Percentiles rank a stretch among this genome's conserved stretches.
Evolutionary conservation across 495 filamentous ascomycete species (phyloP).

Genomic region (Bombardia bombarda): DNA sequence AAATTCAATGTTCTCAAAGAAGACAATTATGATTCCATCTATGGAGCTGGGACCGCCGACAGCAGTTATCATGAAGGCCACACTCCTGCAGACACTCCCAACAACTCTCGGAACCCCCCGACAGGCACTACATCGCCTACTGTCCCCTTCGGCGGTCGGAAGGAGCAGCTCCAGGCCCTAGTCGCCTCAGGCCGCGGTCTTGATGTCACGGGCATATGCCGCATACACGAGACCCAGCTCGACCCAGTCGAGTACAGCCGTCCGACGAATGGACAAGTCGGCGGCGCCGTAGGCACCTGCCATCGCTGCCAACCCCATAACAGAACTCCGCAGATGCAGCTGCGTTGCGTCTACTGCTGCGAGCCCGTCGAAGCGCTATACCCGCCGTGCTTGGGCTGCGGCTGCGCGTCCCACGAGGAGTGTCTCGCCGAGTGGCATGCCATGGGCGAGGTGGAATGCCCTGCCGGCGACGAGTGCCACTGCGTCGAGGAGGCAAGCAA

Average conservation of each 20-base stretch:
- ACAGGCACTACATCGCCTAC: slow-evolving; percentile 34
- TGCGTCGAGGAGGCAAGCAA: slow-evolving; percentile 34
- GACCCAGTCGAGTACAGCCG: slow-evolving; percentile 39
- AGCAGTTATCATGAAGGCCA: slow-evolving; percentile 25
- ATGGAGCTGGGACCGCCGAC: slow-evolving; percentile 17
- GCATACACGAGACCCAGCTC: slow-evolving; percentile 46
- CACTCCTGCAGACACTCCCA: slow-evolving; percentile 7
- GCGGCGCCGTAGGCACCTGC: slow-evolving; percentile 49
- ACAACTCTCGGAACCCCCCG: slow-evolving; percentile 1
- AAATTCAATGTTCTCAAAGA: slow-evolving; percentile 66
- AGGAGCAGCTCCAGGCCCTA: slow-evolving; percentile 31
- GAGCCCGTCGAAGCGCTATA: slow-evolving; percentile 50
- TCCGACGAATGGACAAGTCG: slow-evolving; percentile 16
- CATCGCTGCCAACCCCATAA: slow-evolving; percentile 34
- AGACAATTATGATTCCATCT: slow-evolving; percentile 18
- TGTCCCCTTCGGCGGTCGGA: slow-evolving; percentile 34
- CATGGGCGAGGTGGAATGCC: slow-evolving; percentile 36
- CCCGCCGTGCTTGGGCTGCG: slow-evolving; percentile 50
- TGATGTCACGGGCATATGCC: slow-evolving; percentile 52
- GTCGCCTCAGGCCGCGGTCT: slow-evolving; percentile 40
- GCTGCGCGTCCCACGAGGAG: slow-evolving; percentile 49
- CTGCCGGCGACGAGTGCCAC: slow-evolving; percentile 40
- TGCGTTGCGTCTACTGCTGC: slow-evolving; percentile 52
- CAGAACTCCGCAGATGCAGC: slow-evolving; percentile 42
- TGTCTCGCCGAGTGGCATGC: slow-evolving; percentile 47